Conservation (phyloP, 2,329 filamentous ascomycete species). For the Lachnellula hyalina region DNA sequence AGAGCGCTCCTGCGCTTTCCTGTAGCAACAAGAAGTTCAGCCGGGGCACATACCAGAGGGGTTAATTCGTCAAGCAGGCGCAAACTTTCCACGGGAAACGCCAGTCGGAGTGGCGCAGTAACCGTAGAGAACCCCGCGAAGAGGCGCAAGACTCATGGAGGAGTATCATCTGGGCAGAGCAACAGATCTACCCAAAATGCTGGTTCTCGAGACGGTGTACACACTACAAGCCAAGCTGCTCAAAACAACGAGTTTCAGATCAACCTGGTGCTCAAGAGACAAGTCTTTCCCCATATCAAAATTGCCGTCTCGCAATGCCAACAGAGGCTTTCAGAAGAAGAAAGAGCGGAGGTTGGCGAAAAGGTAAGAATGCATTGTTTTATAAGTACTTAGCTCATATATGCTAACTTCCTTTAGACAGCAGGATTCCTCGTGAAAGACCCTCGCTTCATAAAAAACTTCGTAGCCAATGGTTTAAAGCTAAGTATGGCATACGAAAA, state of each 20-base stretch:
- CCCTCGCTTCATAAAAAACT: constrained; percentile 4
- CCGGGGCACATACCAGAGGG: neutral
- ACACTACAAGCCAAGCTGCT: neutral
- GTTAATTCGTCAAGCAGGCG: neutral
- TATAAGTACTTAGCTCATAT: neutral
- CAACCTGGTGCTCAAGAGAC: constrained; percentile 1
- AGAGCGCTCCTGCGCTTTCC: no score
- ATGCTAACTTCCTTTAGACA: constrained; percentile 4
- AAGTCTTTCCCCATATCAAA: constrained; percentile 14
- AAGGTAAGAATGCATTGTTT: constrained; percentile 4
- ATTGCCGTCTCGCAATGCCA: constrained; percentile 4
- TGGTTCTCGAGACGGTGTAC: neutral
- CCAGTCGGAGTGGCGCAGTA: neutral
- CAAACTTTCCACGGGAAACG: neutral
- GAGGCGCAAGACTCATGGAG: neutral
- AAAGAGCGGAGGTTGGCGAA: constrained; percentile 11
- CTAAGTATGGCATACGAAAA: constrained; percentile 4
- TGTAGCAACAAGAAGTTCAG: no score
- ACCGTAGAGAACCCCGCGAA: constrained; percentile 1
- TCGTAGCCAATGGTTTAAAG: constrained; percentile 4
- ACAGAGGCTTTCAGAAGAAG: neutral
- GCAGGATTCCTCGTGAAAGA: constrained; percentile 3
- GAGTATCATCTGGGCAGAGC: neutral
- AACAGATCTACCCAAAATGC: neutral
- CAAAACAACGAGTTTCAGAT: neutral